These are phyloP conservation scores for Plectosphaerella cucumerina DNA, from an alignment of 2,329 filamentous ascomycete genomes.

Conservation along the genomic window DNA sequence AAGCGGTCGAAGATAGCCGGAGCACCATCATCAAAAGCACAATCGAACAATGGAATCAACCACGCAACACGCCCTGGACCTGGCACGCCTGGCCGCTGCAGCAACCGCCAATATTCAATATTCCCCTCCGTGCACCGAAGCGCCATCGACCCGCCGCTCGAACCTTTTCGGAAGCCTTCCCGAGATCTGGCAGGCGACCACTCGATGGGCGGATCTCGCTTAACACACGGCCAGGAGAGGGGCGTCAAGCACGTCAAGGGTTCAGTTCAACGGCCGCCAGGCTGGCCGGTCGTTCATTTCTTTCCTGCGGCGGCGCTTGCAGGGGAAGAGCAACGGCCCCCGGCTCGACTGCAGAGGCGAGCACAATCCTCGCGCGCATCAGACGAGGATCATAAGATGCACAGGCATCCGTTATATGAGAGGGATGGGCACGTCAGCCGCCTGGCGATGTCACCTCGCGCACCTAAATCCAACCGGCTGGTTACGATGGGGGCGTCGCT, in stretches of 20 bases:
- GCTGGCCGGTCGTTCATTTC: slow-evolving; percentile 1
- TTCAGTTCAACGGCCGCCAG: neutral
- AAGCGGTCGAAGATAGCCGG: too few species aligned
- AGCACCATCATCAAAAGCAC: too few species aligned
- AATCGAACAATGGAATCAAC: too few species aligned
- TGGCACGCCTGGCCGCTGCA: neutral
- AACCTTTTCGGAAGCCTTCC: neutral
- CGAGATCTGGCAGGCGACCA: neutral
- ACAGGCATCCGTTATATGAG: neutral
- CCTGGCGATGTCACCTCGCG: neutral
- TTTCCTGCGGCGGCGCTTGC: neutral
- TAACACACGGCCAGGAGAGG: neutral
- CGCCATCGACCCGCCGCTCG: neutral
- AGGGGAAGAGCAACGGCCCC: neutral
- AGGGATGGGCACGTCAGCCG: neutral
- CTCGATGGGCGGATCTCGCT: neutral
- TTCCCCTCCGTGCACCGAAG: too few species aligned
- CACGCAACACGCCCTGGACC: neutral
- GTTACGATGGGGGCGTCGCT: neutral
- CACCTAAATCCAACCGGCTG: neutral
- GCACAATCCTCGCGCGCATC: slow-evolving; percentile 1
- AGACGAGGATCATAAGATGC: slow-evolving; percentile 4
- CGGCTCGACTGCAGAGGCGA: neutral
- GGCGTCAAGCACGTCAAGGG: neutral
- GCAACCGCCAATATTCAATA: too few species aligned